phyloP scores from a whole-genome alignment of 2,329 filamentous ascomycete species.

The Apiospora pterosperma region DNA sequence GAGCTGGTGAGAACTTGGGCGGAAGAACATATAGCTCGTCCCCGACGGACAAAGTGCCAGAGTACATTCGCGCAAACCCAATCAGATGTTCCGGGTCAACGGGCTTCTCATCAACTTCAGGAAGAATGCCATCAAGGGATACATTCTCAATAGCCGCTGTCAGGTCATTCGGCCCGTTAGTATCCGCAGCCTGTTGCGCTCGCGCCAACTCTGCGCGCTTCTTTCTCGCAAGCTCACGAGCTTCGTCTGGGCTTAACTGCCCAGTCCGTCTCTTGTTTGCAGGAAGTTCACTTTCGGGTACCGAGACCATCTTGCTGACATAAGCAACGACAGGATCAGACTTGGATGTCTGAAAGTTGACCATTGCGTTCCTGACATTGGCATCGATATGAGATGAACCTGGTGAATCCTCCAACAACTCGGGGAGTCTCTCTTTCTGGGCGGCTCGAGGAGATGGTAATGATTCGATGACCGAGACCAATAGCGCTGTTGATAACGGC shows the following conservation, averaged over 20 bases:
- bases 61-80: slow-evolving; percentile 92
- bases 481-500: slow-evolving; percentile 83
- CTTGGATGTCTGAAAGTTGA: slow-evolving; percentile 67
- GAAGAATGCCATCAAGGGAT: slow-evolving; percentile 51
- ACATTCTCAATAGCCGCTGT: slow-evolving; percentile 59
- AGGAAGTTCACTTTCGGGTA: slow-evolving; percentile 87
- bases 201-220: slow-evolving; percentile 87
- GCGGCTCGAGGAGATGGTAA: slow-evolving; percentile 79
- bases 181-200: slow-evolving; percentile 59
- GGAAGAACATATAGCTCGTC: slow-evolving; percentile 88
- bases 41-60: slow-evolving; percentile 82
- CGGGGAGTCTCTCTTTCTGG: slow-evolving; percentile 76
- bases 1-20: slow-evolving; percentile 86
- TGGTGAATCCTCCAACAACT: slow-evolving; percentile 75
- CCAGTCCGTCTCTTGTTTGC: slow-evolving; percentile 74
- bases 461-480: slow-evolving; percentile 92
- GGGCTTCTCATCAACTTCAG: slow-evolving; percentile 51
- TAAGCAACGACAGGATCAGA: slow-evolving; percentile 85
- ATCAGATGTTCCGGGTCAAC: slow-evolving; percentile 83
- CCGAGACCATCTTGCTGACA: slow-evolving; percentile 96
- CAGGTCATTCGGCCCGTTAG: slow-evolving; percentile 51
- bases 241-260: slow-evolving; percentile 83
- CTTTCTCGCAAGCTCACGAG: slow-evolving; percentile 78
- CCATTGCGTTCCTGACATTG: slow-evolving; percentile 74
- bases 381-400: slow-evolving; percentile 69